Percentiles rank a stretch among this genome's conserved stretches.
Conservation (phyloP, 139 green algal genomes). For the Raphidocelis subcapitata region DNA sequence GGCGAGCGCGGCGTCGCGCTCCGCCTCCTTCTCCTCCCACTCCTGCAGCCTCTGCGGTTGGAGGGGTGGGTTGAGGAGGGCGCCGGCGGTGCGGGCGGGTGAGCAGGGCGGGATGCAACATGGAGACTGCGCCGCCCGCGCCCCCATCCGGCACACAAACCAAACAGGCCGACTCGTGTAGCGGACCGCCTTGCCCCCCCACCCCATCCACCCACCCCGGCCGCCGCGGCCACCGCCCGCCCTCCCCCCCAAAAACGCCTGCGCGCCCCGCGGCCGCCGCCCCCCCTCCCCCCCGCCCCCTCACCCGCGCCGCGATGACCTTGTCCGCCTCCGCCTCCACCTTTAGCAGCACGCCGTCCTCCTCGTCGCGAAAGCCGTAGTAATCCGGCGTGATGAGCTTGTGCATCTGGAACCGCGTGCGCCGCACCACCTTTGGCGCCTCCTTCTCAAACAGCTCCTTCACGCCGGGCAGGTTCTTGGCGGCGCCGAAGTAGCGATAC, state of each 20-base stretch:
- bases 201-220: too few relatives aligned
- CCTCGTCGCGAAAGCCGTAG: conserved; percentile 96
- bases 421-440: conserved; percentile 56
- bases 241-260: too few relatives aligned
- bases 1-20: conserved; percentile 41
- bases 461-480: conserved; percentile 97
- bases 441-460: conserved; percentile 97
- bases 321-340: conserved; percentile 78
- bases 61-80: too few relatives aligned
- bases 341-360: conserved; percentile 85
- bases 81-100: too few relatives aligned
- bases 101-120: too few relatives aligned
- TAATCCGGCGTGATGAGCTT: conserved; percentile 94
- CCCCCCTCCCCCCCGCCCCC: background rate
- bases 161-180: too few relatives aligned
- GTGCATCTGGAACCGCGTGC: conserved; percentile 84
- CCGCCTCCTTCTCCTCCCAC: conserved; percentile 69
- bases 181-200: too few relatives aligned
- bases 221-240: too few relatives aligned
- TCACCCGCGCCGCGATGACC: conserved; percentile 53
- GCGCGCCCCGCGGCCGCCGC: too few relatives aligned
- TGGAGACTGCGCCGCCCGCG: too few relatives aligned
- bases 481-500: conserved; percentile 94
- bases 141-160: too few relatives aligned
- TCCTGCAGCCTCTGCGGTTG: conserved; percentile 57